phyloP scores from a whole-genome alignment of 345 rosid species.

The Euphorbia pulcherrima region DNA sequence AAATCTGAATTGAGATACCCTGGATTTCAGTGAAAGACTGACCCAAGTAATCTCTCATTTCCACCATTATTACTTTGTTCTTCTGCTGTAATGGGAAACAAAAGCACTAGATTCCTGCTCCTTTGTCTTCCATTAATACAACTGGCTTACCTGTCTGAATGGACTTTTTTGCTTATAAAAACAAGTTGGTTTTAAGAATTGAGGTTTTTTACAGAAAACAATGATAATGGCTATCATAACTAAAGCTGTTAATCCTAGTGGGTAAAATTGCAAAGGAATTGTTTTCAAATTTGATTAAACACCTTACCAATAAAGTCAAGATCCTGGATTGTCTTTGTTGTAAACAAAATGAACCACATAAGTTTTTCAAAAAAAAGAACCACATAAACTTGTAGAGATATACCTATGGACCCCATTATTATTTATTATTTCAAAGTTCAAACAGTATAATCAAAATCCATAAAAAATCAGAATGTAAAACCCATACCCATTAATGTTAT shows the following conservation, averaged over 20 bases:
- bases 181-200: neutral
- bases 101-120: slow-evolving; percentile 48
- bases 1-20: slow-evolving; percentile 22
- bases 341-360: slow-evolving; percentile 17
- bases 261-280: neutral
- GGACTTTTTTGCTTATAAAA: neutral
- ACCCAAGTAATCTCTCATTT: slow-evolving; percentile 33
- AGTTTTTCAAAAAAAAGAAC: neutral
- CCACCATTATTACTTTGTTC: slow-evolving; percentile 17
- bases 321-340: neutral
- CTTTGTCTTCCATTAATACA: slow-evolving; percentile 29
- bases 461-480: neutral
- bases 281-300: slow-evolving; percentile 2
- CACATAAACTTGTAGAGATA: slow-evolving; percentile 6
- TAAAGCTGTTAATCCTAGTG: neutral
- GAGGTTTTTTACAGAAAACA: neutral
- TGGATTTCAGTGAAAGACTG: slow-evolving; percentile 42
- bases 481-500: no score
- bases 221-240: neutral
- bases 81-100: slow-evolving; percentile 32
- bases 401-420: slow-evolving; percentile 19
- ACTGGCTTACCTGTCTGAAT: slow-evolving; percentile 22
- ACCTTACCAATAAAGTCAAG: slow-evolving; percentile 22
- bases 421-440: slow-evolving; percentile 1
- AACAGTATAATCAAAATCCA: neutral